phyloP scores from a whole-genome alignment of 768 basidiomycete species.

The Chalciporus sphaerocephalus region DNA sequence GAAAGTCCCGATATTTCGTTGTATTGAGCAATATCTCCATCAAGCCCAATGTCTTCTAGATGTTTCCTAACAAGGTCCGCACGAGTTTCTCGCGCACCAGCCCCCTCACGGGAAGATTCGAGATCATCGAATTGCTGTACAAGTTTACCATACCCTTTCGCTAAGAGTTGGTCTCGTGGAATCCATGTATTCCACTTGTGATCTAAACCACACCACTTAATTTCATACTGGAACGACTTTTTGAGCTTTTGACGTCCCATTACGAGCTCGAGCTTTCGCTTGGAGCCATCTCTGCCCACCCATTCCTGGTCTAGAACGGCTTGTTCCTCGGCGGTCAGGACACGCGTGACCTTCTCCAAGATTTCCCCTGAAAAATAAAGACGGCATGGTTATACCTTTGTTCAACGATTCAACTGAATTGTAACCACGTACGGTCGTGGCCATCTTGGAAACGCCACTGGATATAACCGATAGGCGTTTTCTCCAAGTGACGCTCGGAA shows the following conservation, averaged over 20 bases:
- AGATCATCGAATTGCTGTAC: constrained; percentile 95
- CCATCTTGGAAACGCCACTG: constrained; percentile 99
- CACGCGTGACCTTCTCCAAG: constrained; percentile 85
- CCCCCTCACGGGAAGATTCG: constrained; percentile 92
- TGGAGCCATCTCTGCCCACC: constrained; percentile 86
- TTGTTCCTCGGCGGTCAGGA: constrained; percentile 85
- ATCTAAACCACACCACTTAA: constrained; percentile 81
- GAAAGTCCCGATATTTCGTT: constrained; percentile 94
- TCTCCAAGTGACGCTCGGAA: constrained; percentile 86
- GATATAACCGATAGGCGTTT: constrained; percentile 94
- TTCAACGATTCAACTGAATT: constrained; percentile 7
- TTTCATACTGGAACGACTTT: constrained; percentile 91
- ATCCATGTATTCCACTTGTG: constrained; percentile 91
- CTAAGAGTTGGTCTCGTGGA: constrained; percentile 77
- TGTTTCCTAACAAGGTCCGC: constrained; percentile 82
- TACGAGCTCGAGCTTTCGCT: constrained; percentile 86
- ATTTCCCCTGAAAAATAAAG: constrained; percentile 63
- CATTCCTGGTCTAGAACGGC: constrained; percentile 76
- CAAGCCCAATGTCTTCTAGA: constrained; percentile 90
- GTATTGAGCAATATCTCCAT: constrained; percentile 97
- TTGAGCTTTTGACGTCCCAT: constrained; percentile 97
- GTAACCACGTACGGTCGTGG: constrained; percentile 72
- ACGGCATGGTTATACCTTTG: constrained; percentile 10
- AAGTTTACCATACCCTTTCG: constrained; percentile 84
- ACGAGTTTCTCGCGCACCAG: constrained; percentile 84